A percentile compares a stretch with the other conserved stretches of the same genome.
Conservation (phyloP, 1,284 basidiomycete species). For the Dichomitus squalens region DNA sequence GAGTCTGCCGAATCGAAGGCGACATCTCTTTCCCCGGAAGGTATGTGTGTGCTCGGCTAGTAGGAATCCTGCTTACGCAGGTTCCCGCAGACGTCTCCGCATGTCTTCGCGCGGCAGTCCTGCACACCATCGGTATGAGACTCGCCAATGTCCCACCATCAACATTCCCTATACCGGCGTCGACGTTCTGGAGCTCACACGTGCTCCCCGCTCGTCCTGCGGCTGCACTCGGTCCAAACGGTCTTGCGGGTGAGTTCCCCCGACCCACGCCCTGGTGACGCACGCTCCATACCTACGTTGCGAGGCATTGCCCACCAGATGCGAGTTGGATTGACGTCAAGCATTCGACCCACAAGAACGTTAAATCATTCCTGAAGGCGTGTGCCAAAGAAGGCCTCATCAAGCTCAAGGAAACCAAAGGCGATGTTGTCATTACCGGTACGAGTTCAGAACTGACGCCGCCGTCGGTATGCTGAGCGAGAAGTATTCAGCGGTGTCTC, state of each 20-base stretch:
- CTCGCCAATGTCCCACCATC: constrained; percentile 51
- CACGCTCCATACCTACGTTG: background rate
- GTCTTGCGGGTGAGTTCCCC: constrained; percentile 21
- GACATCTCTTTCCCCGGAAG: constrained; percentile 18
- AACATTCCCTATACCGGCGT: constrained; percentile 75
- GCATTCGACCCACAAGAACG: constrained; percentile 76
- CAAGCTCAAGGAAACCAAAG: constrained; percentile 72
- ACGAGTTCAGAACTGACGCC: background rate
- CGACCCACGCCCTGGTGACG: background rate
- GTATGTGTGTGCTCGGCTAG: constrained; percentile 1
- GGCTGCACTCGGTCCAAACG: constrained; percentile 43
- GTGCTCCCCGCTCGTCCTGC: constrained; percentile 78
- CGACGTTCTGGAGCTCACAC: constrained; percentile 75
- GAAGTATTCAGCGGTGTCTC: constrained; percentile 49
- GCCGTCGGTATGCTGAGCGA: background rate
- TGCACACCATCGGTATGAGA: constrained; percentile 62
- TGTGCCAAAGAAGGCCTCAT: constrained; percentile 74
- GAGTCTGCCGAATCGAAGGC: background rate
- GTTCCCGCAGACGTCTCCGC: constrained; percentile 56
- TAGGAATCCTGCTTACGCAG: background rate
- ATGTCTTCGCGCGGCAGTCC: constrained; percentile 68
- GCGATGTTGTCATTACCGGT: constrained; percentile 53
- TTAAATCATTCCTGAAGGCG: constrained; percentile 77
- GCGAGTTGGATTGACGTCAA: constrained; percentile 59
- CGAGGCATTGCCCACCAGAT: constrained; percentile 25